Base-by-base conservation (phyloP, 352 stramenopile species). In the Pythium periplocum region DNA sequence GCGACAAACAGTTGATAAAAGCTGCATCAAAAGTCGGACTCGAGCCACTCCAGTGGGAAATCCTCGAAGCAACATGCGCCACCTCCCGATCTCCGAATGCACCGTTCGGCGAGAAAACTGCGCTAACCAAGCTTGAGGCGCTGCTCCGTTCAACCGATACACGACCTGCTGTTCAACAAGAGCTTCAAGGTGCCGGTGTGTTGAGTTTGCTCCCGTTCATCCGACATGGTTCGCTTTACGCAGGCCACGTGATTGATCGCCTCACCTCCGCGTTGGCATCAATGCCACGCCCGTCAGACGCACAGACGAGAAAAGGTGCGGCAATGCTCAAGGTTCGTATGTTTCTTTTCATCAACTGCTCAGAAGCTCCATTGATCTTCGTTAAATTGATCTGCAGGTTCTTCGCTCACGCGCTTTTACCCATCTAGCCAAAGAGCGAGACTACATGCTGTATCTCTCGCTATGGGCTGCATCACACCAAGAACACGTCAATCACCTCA, bases 171-270 rank as follows among this genome's bases (percentile, higher is more conserved):
- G 83, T 90, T 54, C 79, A 90, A 54, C 64, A 78, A 33, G 79
- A 90, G 42, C 48, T 90, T 11, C 70, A 75, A 42, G 80, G 80
- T 31, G 70, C 73, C 36, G 80, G 80, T 32, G 66, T 91, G 4
- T 38, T 87, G 54, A 89, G 78, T 63, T 37, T 91, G n/a, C 47
- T 89, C n/a, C 80, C 80, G 38, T 88, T 82, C 60, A 75, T 91
- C 62, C 80, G 80, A 0, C 80, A 91, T 17, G 78, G 80, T 0
- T 71, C 75, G 32, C 50, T 91, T 0, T 91, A 79, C 48, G 66
- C 66, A 47, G 75, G 76, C 4, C 67, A 77, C 32, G 69, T 89
- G 36, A 48, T 91, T 32, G 61, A 66, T 31, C 65, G 69, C 40
- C 71, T 89, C 38, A 47, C 55, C 2, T 52, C 64, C 37, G 59